These are phyloP conservation scores for Scedosporium dehoogii DNA, from an alignment of 2,329 filamentous ascomycete genomes.

Conservation along the genomic window DNA sequence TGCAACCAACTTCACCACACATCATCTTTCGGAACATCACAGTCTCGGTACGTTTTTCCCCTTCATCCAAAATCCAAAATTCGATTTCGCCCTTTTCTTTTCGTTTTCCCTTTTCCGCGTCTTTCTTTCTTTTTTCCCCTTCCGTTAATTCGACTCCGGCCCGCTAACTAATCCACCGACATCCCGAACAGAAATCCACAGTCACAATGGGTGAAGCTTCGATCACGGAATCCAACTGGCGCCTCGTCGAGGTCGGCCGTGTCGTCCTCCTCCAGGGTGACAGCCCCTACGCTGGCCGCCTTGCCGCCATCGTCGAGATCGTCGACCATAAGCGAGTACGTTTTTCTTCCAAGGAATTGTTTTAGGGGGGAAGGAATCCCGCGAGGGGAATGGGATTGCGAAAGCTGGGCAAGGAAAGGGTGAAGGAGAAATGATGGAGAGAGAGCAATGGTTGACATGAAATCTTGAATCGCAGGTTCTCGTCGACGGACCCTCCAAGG, in stretches of 20 bases:
- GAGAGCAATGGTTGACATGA: conserved; percentile 11
- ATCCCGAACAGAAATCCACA: not conserved
- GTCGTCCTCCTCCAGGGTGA: conserved; percentile 79
- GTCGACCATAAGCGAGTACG: conserved; percentile 99
- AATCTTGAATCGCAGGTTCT: conserved; percentile 58
- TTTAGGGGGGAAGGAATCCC: not conserved
- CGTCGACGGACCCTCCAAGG: conserved; percentile 84
- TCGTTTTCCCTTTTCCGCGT: conserved; percentile 14
- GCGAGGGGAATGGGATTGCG: not conserved
- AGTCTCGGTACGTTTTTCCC: conserved; percentile 14
- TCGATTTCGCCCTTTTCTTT: conserved; percentile 19
- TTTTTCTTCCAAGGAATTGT: conserved; percentile 21
- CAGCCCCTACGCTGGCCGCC: conserved; percentile 72
- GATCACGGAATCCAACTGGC: conserved; percentile 78
- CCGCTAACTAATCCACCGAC: not conserved
- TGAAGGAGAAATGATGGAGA: conserved; percentile 7
- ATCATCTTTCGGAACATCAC: conserved; percentile 2
- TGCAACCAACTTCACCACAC: conserved; percentile 7
- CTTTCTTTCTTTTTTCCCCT: conserved; percentile 22
- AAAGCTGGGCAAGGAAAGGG: not conserved
- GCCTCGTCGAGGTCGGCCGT: conserved; percentile 96
- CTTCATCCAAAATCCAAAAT: conserved; percentile 24
- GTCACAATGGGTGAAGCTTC: conserved; percentile 70
- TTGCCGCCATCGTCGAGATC: conserved; percentile 96
- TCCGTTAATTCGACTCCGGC: conserved; percentile 22